A percentile compares a stretch with the other conserved stretches of the same genome.
Conservation (phyloP, 352 stramenopile species). For the Globisporangium solare region DNA sequence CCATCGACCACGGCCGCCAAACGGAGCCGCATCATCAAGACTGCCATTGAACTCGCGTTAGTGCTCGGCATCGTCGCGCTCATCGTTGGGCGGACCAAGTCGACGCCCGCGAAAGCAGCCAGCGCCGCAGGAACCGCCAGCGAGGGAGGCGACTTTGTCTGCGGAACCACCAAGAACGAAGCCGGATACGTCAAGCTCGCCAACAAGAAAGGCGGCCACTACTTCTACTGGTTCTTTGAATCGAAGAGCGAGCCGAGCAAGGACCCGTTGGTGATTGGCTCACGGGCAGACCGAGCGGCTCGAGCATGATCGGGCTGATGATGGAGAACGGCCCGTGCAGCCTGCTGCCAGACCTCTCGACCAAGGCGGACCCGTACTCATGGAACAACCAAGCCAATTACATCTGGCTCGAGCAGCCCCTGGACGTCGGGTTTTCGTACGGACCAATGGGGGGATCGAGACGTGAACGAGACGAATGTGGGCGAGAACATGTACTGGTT, state of each 20-base stretch:
- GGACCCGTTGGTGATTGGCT: constrained; percentile 41
- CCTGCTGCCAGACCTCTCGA: constrained; percentile 19
- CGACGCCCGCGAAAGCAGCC: background rate
- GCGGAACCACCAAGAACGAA: constrained; percentile 20
- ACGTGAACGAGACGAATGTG: constrained; percentile 29
- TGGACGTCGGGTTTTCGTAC: constrained; percentile 33
- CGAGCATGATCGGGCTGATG: constrained; percentile 24
- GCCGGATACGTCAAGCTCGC: constrained; percentile 28
- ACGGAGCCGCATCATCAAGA: background rate
- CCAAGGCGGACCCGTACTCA: constrained; percentile 22
- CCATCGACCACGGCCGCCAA: background rate
- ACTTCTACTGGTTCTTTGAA: constrained; percentile 46
- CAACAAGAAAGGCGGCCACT: constrained; percentile 32
- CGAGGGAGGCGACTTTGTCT: constrained; percentile 9
- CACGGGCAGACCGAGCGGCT: constrained; percentile 30
- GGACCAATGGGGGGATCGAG: constrained; percentile 13
- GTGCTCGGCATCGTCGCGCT: background rate
- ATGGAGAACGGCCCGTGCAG: constrained; percentile 34
- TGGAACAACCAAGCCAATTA: constrained; percentile 11
- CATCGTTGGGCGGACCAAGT: background rate
- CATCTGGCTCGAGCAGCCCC: constrained; percentile 2
- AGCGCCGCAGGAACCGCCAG: background rate
- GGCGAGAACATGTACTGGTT: constrained; percentile 48
- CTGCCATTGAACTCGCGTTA: background rate
- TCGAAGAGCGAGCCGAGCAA: constrained; percentile 15